A percentile compares a stretch with the other conserved stretches of the same genome.
Evolutionary conservation across 305 asterid genomes (phyloP).

Genomic region (Coffea humblotiana): DNA sequence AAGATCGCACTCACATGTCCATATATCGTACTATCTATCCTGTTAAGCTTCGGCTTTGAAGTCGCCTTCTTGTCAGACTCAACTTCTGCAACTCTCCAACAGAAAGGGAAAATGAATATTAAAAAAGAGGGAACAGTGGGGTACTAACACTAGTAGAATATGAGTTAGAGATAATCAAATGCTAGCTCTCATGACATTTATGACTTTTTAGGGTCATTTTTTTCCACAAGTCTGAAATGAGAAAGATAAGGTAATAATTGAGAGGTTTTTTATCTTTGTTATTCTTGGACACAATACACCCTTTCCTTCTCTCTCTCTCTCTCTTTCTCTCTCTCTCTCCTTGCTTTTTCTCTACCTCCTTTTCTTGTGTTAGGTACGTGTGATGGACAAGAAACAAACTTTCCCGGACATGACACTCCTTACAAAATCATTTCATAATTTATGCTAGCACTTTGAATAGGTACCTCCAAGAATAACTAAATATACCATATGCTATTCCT

Average conservation of each 20-base stretch:
- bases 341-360: background rate
- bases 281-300: slow-evolving; percentile 16
- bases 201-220: slow-evolving; percentile 17
- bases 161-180: background rate
- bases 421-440: slow-evolving; percentile 18
- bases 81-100: slow-evolving; percentile 32
- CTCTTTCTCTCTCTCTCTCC: background rate
- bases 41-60: slow-evolving; percentile 26
- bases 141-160: slow-evolving; percentile 11
- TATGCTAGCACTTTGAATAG: slow-evolving; percentile 5
- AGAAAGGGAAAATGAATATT: slow-evolving; percentile 28
- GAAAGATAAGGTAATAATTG: slow-evolving; percentile 29
- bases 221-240: slow-evolving; percentile 18
- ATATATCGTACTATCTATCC: slow-evolving; percentile 20
- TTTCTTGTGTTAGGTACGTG: slow-evolving; percentile 28
- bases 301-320: background rate
- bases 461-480: background rate
- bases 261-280: slow-evolving; percentile 18
- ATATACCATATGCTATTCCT: background rate
- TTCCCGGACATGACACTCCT: slow-evolving; percentile 22
- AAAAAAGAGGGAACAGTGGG: slow-evolving; percentile 19
- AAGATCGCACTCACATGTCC: slow-evolving; percentile 22
- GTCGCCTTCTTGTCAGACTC: slow-evolving; percentile 48
- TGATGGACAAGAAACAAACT: slow-evolving; percentile 29
- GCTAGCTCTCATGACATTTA: slow-evolving; percentile 11